These are phyloP conservation scores for Pseudocercospora vitis DNA, from an alignment of 2,329 filamentous ascomycete genomes.

Conservation along the genomic window DNA sequence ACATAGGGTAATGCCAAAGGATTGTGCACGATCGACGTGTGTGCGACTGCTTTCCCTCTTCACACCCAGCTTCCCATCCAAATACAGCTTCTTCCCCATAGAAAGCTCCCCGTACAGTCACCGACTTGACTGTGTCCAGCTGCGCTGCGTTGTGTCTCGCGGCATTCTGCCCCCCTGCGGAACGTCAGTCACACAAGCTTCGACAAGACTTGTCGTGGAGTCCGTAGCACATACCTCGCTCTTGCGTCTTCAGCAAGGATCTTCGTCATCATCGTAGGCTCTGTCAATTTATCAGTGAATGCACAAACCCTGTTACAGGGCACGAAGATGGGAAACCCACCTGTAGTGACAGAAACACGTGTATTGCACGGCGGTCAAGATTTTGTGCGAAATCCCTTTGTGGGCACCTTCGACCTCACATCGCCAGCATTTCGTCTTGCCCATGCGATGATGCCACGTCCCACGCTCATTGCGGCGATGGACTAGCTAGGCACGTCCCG, in stretches of 20 bases:
- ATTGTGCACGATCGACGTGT: background rate
- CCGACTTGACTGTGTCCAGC: background rate
- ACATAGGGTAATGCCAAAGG: background rate
- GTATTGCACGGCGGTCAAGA: conserved; percentile 25
- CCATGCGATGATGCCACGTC: conserved; percentile 33
- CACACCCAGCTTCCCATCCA: background rate
- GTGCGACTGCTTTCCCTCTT: too few relatives aligned
- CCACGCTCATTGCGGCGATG: conserved; percentile 26
- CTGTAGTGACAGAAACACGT: conserved; percentile 34
- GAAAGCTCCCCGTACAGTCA: background rate
- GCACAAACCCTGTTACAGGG: too few relatives aligned
- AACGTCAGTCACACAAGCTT: background rate
- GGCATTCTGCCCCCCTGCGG: background rate
- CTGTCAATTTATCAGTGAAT: too few relatives aligned
- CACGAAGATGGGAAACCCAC: too few relatives aligned
- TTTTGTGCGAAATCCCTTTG: conserved; percentile 10
- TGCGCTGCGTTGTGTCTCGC: background rate
- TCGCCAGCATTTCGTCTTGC: conserved; percentile 32
- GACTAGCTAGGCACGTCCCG: conserved; percentile 25
- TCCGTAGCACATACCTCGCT: conserved; percentile 3
- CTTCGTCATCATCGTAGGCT: conserved; percentile 28
- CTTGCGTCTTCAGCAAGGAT: conserved; percentile 20
- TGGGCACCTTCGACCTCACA: conserved; percentile 25
- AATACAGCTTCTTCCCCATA: background rate
- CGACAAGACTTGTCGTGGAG: background rate